Conservation (phyloP, 106 monocot genomes). For the Dendrobium chrysotoxum region DNA sequence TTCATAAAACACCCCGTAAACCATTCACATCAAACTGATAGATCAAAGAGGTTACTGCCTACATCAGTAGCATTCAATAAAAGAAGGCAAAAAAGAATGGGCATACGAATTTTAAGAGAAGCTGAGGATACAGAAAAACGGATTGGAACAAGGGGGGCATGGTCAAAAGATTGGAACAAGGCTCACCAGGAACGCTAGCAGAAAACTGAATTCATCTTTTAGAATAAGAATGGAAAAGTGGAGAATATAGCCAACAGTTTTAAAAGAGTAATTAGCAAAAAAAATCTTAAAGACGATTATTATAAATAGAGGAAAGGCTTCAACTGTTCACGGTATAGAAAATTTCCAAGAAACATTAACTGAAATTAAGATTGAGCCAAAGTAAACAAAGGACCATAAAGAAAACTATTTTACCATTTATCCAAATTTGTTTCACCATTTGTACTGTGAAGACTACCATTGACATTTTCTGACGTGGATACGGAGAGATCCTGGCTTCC, state of each 20-base stretch:
- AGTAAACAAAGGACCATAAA: background rate
- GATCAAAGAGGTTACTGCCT: no score
- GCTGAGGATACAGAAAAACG: no score
- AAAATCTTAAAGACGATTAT: background rate
- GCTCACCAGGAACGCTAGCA: background rate
- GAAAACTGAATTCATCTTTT: background rate
- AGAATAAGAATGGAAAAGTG: background rate
- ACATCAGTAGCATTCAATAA: no score
- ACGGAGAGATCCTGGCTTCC: slow-evolving; percentile 30
- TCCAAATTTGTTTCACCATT: slow-evolving; percentile 5
- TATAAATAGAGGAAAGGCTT: background rate
- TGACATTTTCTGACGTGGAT: slow-evolving; percentile 18
- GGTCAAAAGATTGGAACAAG: no score
- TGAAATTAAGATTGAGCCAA: background rate
- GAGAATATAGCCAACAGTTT: background rate
- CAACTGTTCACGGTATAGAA: background rate
- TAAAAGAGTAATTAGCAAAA: background rate
- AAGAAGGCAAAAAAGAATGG: no score
- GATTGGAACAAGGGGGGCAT: no score
- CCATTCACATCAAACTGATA: no score
- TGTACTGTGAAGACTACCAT: slow-evolving; percentile 24
- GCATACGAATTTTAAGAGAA: no score
- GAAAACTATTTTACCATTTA: slow-evolving; percentile 18
- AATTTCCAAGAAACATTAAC: background rate
- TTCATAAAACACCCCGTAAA: no score